Evolutionary conservation across 352 stramenopile species (phyloP), one percentile per base, ranked within the genome.

Genomic region (Phytophthora sansomeana): DNA sequence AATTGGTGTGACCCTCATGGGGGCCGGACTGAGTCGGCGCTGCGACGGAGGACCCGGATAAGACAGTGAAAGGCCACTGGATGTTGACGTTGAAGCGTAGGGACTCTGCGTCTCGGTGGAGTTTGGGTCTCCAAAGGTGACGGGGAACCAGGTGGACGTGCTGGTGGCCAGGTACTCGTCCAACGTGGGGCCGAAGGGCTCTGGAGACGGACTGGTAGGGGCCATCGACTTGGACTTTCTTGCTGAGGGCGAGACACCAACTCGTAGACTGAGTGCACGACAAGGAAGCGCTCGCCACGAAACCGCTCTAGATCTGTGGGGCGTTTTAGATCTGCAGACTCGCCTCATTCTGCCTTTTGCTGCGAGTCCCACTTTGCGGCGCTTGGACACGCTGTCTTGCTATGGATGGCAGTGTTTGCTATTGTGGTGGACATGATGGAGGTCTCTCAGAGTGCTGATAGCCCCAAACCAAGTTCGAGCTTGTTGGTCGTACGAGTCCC

Each of bases 151-250:
- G 41, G 28, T 42, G 21, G 17, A 39, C 16, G 24, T 21, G 44
- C 8, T 60, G 33, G 16, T 62, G 32, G 42, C 29, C 39, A 77
- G 39, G 11, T 74, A 62, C 44, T 77, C 69, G 32, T 77, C 65
- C 69, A 64, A 77, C 14, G 36, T 74, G 46, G 58, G 53, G 33
- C 39, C 50, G 50, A 71, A 70, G 16, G 54, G 51, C n/a, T 59
- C 43, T 11, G 48, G 35, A 14, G 50, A 58, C 44, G 49, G 33
- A 56, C 32, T 44, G 39, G 39, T 49, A 6, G 62, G 42, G 4
- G 39, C 30, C 62, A 68, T 72, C 4, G 17, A 30, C 53, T 44
- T 44, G 38, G 38, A 41, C 35, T n/a, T 24, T 24, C 21, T 24
- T 24, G 21, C 21, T 24, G 21, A 24, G 35, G 28, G 17, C 17